These are phyloP conservation scores for Pseudozyma sp. DNA, from an alignment of 1,284 basidiomycete species.

Conservation along the genomic window DNA sequence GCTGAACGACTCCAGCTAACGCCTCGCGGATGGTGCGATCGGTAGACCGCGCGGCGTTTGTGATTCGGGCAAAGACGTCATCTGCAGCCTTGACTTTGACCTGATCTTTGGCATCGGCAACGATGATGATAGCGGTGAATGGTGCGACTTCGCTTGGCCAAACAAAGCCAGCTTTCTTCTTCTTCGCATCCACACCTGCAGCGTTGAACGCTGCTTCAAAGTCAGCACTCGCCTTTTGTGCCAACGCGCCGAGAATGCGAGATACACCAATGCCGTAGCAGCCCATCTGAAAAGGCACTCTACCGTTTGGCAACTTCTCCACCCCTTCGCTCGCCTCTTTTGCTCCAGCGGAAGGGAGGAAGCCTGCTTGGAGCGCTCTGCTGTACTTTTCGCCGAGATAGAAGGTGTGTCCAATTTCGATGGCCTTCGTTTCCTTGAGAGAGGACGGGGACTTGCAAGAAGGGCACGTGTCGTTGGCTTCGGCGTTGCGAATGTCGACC, in stretches of 20 bases:
- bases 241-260: conserved; percentile 67
- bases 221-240: conserved; percentile 39
- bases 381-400: conserved; percentile 68
- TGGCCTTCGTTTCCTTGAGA: conserved; percentile 56
- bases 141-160: conserved; percentile 66
- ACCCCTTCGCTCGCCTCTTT: conserved; percentile 6
- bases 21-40: conserved; percentile 11
- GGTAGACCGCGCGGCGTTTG: neutral
- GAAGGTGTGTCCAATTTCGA: conserved; percentile 70
- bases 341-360: conserved; percentile 10
- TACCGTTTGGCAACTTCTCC: conserved; percentile 19
- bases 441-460: conserved; percentile 48
- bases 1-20: neutral
- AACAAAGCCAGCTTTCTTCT: conserved; percentile 46
- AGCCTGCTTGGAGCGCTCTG: conserved; percentile 57
- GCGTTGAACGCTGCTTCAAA: conserved; percentile 12
- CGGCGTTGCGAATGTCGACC: conserved; percentile 44
- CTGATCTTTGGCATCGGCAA: conserved; percentile 18
- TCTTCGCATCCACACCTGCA: neutral
- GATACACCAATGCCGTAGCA: conserved; percentile 70
- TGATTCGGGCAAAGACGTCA: conserved; percentile 1
- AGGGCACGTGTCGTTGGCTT: conserved; percentile 51
- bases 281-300: conserved; percentile 68
- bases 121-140: conserved; percentile 37
- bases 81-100: conserved; percentile 10